A percentile compares a stretch with the other conserved stretches of the same genome.
Evolutionary conservation across 2,329 filamentous ascomycete genomes (phyloP).

Genomic region (Nemania sp.): DNA sequence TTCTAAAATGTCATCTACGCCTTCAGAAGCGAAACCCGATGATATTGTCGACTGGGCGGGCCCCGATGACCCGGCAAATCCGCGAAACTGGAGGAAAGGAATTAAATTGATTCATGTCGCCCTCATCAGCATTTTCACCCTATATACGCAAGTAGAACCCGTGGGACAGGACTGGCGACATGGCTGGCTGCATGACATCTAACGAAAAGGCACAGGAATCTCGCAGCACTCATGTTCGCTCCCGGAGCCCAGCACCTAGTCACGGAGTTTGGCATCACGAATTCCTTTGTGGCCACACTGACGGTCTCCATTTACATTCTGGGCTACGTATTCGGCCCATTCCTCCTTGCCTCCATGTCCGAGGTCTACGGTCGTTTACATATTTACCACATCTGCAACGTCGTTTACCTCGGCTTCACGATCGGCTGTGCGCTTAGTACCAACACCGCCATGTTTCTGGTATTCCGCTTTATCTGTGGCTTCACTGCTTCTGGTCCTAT

Average conservation of each 20-base stretch:
- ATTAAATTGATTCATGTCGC: slow-evolving; percentile 4
- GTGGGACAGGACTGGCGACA: no score
- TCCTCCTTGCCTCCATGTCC: slow-evolving; percentile 48
- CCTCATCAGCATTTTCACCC: slow-evolving; percentile 4
- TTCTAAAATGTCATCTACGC: no score
- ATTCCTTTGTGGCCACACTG: not conserved
- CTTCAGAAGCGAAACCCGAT: not conserved
- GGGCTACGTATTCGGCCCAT: slow-evolving; percentile 41
- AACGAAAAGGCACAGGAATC: no score
- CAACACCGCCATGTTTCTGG: slow-evolving; percentile 40
- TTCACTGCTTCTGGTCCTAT: slow-evolving; percentile 36
- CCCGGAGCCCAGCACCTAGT: slow-evolving; percentile 9
- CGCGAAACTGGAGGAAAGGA: slow-evolving; percentile 1
- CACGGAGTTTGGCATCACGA: slow-evolving; percentile 8
- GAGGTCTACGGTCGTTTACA: slow-evolving; percentile 45
- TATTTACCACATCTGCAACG: slow-evolving; percentile 40
- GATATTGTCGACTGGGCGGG: slow-evolving; percentile 13
- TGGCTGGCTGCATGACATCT: no score
- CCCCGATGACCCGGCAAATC: slow-evolving; percentile 5
- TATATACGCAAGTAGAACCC: slow-evolving; percentile 4
- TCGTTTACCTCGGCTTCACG: slow-evolving; percentile 41
- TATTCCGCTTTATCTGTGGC: slow-evolving; percentile 42
- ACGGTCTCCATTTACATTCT: slow-evolving; percentile 27
- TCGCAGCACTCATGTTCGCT: slow-evolving; percentile 17
- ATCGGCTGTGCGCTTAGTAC: slow-evolving; percentile 39